Conservation (phyloP, 2,329 filamentous ascomycete species). For the Penicillium sp. region DNA sequence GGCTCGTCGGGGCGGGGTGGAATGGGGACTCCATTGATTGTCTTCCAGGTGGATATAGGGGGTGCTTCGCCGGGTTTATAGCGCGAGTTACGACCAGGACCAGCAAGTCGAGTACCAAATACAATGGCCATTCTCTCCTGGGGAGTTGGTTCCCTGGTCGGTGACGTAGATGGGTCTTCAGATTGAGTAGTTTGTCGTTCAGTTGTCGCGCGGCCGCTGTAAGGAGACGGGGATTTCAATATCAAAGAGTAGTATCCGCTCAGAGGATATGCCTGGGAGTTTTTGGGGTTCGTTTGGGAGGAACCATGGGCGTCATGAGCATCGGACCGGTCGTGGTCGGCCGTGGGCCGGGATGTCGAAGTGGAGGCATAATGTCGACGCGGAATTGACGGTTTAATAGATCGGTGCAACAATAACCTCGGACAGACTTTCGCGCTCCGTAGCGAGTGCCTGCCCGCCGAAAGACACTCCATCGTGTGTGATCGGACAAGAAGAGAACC, state of each 20-base stretch:
- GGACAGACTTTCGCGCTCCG: slow-evolving; percentile 4
- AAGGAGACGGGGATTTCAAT: slow-evolving; percentile 29
- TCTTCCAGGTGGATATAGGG: slow-evolving; percentile 51
- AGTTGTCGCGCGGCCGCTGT: slow-evolving; percentile 16
- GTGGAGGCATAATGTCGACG: slow-evolving; percentile 18
- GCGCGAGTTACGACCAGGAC: slow-evolving; percentile 60
- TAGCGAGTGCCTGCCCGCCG: slow-evolving; percentile 18
- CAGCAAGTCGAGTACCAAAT: slow-evolving; percentile 73
- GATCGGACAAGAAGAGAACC: slow-evolving; percentile 11
- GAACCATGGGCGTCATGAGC: slow-evolving; percentile 8
- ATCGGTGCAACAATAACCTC: not conserved
- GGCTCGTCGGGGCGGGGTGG: slow-evolving; percentile 82
- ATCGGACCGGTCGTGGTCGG: slow-evolving; percentile 14
- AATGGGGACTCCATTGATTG: slow-evolving; percentile 70
- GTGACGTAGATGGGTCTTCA: slow-evolving; percentile 16
- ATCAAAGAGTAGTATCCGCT: slow-evolving; percentile 44
- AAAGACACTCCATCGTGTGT: slow-evolving; percentile 27
- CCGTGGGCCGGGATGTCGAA: slow-evolving; percentile 19
- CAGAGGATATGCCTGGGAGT: slow-evolving; percentile 36
- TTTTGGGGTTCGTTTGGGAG: slow-evolving; percentile 2
- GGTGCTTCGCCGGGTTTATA: slow-evolving; percentile 51
- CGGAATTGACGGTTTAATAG: slow-evolving; percentile 1
- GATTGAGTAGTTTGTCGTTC: slow-evolving; percentile 13
- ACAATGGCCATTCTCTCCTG: slow-evolving; percentile 59
- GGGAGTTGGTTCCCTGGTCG: slow-evolving; percentile 25